Evolutionary conservation across 2,329 filamentous ascomycete genomes (phyloP), one percentile per base, ranked within the genome.

Genomic region (Fusarium duplospermum): DNA sequence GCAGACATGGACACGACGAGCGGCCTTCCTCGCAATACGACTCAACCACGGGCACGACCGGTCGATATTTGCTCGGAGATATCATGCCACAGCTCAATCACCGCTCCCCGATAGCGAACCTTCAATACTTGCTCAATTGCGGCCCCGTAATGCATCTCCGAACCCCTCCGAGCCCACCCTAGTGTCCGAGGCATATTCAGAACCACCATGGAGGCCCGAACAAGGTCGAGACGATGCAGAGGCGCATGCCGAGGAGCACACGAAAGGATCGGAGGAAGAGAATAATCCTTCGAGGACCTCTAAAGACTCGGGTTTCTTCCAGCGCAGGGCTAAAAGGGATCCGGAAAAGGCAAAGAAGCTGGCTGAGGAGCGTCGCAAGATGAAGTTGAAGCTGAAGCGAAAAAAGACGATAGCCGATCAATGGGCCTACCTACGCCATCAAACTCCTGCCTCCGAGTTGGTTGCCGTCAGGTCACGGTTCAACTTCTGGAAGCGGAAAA

Each of bases 391-490:
- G 33, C 40, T 42, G 40, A 72, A 64, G 50, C 71, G 50, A 5
- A 62, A 47, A 45, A 71, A 52, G 35, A 64, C 57, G 52, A 57
- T 58, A 13, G 77, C 79, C 31, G 35, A 64, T 1, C 80, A 83
- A 77, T 83, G 81, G 81, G 80, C 80, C 6, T 80, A 79, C 22
- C 29, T 82, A 18, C 78, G 80, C 2, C 80, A 81, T 54, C 77
- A 79, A 42, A 66, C 76, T 22, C 62, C 76, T 0, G 59, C 63
- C 8, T 67, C 74, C 10, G 77, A 83, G 33, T 38, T 79, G 18
- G n/a, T 62, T 6, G 56, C 52, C 7, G 76, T 70, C 18, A 73
- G 75, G 33, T 70, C 68, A 36, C 62, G 67, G 9, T 82, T 82
- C 62, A 78, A 77, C 35, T 70, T 29, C n/a, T 82, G 81, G 81